Conservation (phyloP, 148 eudicot species). For the Silene latifolia region DNA sequence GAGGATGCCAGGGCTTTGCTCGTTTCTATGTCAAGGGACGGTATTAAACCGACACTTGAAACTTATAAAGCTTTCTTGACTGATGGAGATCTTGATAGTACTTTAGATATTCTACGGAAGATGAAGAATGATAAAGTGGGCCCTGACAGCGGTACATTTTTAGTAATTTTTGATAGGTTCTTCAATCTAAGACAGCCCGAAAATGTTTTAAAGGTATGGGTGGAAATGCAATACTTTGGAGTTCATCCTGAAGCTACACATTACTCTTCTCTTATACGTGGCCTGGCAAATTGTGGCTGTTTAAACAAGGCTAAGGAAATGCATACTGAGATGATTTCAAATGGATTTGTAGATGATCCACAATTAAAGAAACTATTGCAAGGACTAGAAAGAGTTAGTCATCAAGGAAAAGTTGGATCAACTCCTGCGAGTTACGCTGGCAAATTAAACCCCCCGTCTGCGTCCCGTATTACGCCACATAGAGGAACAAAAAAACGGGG, state of each 20-base stretch:
- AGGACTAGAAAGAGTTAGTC: conserved; percentile 27
- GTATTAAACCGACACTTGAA: conserved; percentile 54
- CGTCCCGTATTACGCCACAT: background rate
- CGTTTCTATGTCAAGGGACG: conserved; percentile 47
- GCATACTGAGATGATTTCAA: conserved; percentile 59
- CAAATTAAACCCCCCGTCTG: conserved; percentile 17
- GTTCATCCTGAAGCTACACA: conserved; percentile 48
- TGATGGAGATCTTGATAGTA: conserved; percentile 41
- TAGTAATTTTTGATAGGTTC: conserved; percentile 47
- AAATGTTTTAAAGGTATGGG: conserved; percentile 65
- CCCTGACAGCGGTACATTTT: conserved; percentile 57
- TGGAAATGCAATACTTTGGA: conserved; percentile 53
- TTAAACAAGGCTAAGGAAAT: conserved; percentile 62
- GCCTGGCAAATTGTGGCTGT: conserved; percentile 53
- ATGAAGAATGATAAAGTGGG: conserved; percentile 71
- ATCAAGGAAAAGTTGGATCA: conserved; percentile 20
- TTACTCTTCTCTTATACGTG: conserved; percentile 48
- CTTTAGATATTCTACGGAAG: conserved; percentile 48
- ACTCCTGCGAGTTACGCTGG: conserved; percentile 24
- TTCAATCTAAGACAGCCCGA: conserved; percentile 52
- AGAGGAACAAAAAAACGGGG: conserved; percentile 23
- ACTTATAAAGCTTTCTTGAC: conserved; percentile 68
- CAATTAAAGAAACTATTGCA: conserved; percentile 53
- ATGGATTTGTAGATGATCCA: conserved; percentile 59
- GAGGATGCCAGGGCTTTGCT: conserved; percentile 63